These are phyloP conservation scores for Mortierella sp. DNA, from an alignment of 371 early-diverging fungal genomes.

Conservation along the genomic window DNA sequence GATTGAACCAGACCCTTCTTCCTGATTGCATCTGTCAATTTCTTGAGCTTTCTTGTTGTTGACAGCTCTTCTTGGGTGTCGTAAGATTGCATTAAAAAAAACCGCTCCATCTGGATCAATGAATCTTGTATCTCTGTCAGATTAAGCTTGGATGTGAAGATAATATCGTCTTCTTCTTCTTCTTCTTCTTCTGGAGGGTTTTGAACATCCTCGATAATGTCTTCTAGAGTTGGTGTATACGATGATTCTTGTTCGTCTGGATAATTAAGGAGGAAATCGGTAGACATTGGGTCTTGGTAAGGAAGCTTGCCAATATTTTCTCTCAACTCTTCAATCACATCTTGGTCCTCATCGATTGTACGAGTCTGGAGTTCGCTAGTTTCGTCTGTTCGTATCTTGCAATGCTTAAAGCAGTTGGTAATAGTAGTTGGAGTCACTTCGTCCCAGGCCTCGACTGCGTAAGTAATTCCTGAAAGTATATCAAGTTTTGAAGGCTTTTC, in stretches of 20 bases:
- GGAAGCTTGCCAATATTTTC: background rate
- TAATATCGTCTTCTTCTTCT: background rate
- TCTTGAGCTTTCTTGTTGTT: too few species aligned
- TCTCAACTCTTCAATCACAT: background rate
- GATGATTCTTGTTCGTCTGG: background rate
- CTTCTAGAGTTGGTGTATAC: background rate
- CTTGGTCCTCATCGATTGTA: conserved; percentile 1
- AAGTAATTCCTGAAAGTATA: background rate
- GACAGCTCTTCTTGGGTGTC: too few species aligned
- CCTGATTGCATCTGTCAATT: too few species aligned
- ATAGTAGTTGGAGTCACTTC: conserved; percentile 3
- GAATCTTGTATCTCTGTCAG: too few species aligned
- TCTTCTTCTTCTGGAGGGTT: background rate
- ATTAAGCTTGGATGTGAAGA: too few species aligned
- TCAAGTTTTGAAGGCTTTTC: background rate
- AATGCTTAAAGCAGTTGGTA: conserved; percentile 8
- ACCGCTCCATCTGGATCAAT: too few species aligned
- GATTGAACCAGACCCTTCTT: too few species aligned
- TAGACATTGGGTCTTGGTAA: background rate
- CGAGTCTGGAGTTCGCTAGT: background rate
- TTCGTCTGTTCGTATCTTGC: background rate
- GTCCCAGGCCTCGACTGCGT: background rate
- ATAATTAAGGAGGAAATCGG: background rate
- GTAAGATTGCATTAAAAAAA: too few species aligned
- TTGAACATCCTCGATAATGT: background rate